phyloP scores from a whole-genome alignment of 78 protist genomes.

The Dictyostelium firmibasis region DNA sequence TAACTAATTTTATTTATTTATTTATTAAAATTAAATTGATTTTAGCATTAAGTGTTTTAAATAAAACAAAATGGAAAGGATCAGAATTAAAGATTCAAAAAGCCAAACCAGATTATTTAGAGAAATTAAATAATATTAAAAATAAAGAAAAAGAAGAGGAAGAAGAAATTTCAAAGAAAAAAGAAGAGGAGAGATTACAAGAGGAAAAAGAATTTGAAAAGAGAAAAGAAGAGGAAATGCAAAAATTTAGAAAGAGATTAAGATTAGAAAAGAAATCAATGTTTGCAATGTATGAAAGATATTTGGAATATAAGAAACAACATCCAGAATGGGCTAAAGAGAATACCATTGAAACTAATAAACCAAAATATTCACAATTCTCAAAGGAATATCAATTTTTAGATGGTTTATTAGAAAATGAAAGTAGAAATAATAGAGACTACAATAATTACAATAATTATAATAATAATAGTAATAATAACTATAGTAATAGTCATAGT shows the following conservation, averaged over 20 bases:
- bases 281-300: slow-evolving; percentile 36
- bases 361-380: background rate
- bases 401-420: slow-evolving; percentile 2
- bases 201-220: slow-evolving; percentile 22
- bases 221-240: background rate
- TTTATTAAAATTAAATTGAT: too few species aligned
- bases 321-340: background rate
- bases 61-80: slow-evolving; percentile 73
- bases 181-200: background rate
- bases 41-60: slow-evolving; percentile 14
- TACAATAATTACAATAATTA: background rate
- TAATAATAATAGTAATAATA: background rate
- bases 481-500: background rate
- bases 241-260: slow-evolving; percentile 19
- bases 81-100: slow-evolving; percentile 21
- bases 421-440: background rate
- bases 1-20: too few species aligned
- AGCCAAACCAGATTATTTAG: slow-evolving; percentile 17
- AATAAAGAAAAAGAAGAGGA: background rate
- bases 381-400: background rate
- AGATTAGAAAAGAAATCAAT: slow-evolving; percentile 56
- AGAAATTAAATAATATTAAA: background rate
- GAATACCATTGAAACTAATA: background rate
- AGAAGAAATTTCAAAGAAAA: background rate
- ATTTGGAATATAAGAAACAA: slow-evolving; percentile 6